Evolutionary conservation across 2,329 filamentous ascomycete species (phyloP).

Genomic region (Epichloe glyceriae): DNA sequence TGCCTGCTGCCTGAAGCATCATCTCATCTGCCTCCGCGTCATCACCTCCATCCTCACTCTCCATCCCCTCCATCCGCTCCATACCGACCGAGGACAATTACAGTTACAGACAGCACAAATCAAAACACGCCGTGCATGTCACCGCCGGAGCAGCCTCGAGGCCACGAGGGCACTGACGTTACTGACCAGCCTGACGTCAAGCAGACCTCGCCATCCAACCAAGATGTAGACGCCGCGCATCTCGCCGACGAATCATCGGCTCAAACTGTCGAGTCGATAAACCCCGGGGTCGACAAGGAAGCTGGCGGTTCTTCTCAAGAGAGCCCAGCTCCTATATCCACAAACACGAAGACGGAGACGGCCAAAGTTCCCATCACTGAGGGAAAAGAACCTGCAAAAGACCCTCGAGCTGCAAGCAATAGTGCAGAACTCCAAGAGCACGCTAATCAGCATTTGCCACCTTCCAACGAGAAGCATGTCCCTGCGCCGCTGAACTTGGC

Average conservation of each 20-base stretch:
- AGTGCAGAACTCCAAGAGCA: neutral
- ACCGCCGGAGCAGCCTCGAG: constrained; percentile 19
- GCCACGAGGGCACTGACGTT: constrained; percentile 11
- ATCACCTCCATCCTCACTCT: neutral
- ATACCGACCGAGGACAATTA: neutral
- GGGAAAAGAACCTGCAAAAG: neutral
- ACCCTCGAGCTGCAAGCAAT: neutral
- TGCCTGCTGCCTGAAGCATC: neutral
- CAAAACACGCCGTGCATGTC: constrained; percentile 20
- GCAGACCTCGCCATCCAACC: neutral
- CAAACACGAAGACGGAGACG: neutral
- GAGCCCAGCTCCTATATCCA: neutral
- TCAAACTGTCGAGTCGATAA: neutral
- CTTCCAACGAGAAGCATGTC: constrained; percentile 15
- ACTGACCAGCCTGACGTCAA: constrained; percentile 6
- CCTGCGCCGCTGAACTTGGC: constrained; percentile 7
- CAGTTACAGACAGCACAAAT: neutral
- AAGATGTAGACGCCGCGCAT: constrained; percentile 2
- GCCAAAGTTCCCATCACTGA: neutral
- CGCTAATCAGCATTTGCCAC: neutral
- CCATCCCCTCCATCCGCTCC: neutral
- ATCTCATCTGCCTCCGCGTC: too few relatives aligned
- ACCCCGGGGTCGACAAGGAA: neutral
- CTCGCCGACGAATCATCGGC: neutral
- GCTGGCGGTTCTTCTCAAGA: neutral